phyloP scores from a whole-genome alignment of 2,329 filamentous ascomycete genomes.

The Fusarium cicatricum region DNA sequence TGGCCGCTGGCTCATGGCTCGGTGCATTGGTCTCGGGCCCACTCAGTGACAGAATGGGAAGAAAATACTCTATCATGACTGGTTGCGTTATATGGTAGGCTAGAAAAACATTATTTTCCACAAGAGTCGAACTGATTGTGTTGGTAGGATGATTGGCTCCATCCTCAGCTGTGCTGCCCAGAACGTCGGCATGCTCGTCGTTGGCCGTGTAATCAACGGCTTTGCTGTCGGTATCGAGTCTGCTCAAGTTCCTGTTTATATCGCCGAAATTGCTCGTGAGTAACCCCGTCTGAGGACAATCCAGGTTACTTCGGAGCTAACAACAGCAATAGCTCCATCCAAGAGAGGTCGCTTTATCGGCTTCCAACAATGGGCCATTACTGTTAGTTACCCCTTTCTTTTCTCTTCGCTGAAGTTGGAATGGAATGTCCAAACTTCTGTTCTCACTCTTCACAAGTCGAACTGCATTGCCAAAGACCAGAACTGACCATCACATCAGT shows the following conservation, averaged over 20 bases:
- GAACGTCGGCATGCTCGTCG: constrained; percentile 49
- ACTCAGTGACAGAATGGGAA: constrained; percentile 58
- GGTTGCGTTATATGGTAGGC: constrained; percentile 61
- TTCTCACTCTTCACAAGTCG: too few relatives aligned
- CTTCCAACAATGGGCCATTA: constrained; percentile 75
- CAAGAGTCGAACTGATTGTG: neutral
- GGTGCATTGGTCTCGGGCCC: constrained; percentile 58
- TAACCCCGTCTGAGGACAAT: neutral
- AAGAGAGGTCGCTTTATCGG: constrained; percentile 49
- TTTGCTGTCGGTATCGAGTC: constrained; percentile 69
- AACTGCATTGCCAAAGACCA: too few relatives aligned
- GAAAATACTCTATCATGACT: constrained; percentile 60
- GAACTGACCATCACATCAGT: constrained; percentile 37
- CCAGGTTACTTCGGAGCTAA: too few relatives aligned
- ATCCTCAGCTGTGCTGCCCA: constrained; percentile 55
- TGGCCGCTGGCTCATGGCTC: constrained; percentile 61
- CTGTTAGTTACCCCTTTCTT: constrained; percentile 34
- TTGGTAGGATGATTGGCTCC: constrained; percentile 57
- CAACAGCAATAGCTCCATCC: constrained; percentile 50
- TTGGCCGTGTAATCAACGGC: constrained; percentile 70
- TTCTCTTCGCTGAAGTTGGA: too few relatives aligned
- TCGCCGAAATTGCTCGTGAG: constrained; percentile 69
- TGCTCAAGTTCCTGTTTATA: constrained; percentile 75
- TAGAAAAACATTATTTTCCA: neutral
- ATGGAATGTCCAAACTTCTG: too few relatives aligned